Evolutionary conservation across 1,284 basidiomycete species (phyloP).

Genomic region (Puccinia triticina): DNA sequence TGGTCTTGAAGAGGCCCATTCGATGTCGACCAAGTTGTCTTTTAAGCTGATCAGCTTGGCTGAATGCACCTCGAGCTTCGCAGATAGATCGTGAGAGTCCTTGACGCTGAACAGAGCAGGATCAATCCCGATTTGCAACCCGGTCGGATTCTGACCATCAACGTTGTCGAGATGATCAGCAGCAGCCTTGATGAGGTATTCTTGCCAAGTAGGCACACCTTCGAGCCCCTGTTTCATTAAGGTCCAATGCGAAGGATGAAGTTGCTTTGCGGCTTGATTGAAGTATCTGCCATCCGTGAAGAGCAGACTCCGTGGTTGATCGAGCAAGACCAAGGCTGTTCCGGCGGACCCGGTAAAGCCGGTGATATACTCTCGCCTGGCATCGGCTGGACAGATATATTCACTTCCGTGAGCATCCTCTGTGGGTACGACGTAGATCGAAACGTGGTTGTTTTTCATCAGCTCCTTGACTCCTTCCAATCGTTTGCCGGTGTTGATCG

Average conservation of each 20-base stretch:
- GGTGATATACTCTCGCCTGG: conserved; percentile 57
- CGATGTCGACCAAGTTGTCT: conserved; percentile 77
- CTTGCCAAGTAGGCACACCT: conserved; percentile 88
- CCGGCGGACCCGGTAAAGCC: conserved; percentile 59
- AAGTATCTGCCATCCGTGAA: conserved; percentile 96
- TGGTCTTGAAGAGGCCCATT: conserved; percentile 77
- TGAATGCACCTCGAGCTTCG: conserved; percentile 65
- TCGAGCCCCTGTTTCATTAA: conserved; percentile 86
- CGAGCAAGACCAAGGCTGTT: conserved; percentile 55
- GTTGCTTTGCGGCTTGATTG: conserved; percentile 84
- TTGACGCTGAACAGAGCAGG: conserved; percentile 57
- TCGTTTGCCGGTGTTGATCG: conserved; percentile 39
- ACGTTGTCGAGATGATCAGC: conserved; percentile 73
- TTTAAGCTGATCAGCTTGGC: conserved; percentile 70
- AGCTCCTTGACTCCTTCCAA: conserved; percentile 53
- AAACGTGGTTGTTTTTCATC: conserved; percentile 50
- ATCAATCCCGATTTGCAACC: conserved; percentile 57
- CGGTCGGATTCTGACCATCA: not conserved
- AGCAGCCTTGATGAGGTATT: conserved; percentile 72
- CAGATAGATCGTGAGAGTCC: conserved; percentile 63
- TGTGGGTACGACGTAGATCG: conserved; percentile 58
- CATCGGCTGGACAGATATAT: conserved; percentile 57
- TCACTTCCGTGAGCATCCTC: conserved; percentile 59
- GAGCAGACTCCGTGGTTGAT: conserved; percentile 62
- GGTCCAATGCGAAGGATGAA: conserved; percentile 81